These are phyloP conservation scores for Botryotinia globosa DNA, from an alignment of 2,329 filamentous ascomycete genomes.

Conservation along the genomic window DNA sequence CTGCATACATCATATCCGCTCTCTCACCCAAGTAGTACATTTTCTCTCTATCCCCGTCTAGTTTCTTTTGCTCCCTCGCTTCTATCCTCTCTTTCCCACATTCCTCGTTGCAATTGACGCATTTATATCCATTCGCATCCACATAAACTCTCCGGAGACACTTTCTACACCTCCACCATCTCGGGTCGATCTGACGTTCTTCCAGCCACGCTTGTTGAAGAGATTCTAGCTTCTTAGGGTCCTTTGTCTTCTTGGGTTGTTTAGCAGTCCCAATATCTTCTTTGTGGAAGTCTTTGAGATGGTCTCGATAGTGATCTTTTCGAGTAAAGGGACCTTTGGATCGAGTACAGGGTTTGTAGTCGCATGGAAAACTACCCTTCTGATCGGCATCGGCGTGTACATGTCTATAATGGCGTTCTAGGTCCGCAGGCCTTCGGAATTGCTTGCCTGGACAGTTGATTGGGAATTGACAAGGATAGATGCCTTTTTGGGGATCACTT, in stretches of 20 bases:
- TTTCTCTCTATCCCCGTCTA: background rate
- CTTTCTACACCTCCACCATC: conserved; percentile 35
- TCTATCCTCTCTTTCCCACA: conserved; percentile 29
- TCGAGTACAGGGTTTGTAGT: conserved; percentile 36
- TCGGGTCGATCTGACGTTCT: conserved; percentile 26
- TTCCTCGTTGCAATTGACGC: conserved; percentile 27
- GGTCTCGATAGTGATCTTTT: conserved; percentile 49
- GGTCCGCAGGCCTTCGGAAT: conserved; percentile 40
- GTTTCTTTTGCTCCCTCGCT: conserved; percentile 6
- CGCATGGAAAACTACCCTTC: conserved; percentile 35
- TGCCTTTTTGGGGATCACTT: conserved; percentile 24
- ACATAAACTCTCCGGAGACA: conserved; percentile 31
- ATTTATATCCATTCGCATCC: conserved; percentile 27
- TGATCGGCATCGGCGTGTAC: conserved; percentile 34
- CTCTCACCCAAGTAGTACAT: too few species aligned
- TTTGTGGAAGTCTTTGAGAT: conserved; percentile 48
- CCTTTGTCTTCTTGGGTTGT: conserved; percentile 22
- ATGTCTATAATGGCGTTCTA: conserved; percentile 40
- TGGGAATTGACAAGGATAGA: conserved; percentile 30
- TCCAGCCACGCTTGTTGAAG: conserved; percentile 30
- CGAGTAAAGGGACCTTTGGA: conserved; percentile 43
- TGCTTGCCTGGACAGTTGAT: conserved; percentile 25
- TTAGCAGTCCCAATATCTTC: conserved; percentile 38
- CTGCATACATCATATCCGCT: background rate
- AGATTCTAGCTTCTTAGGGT: conserved; percentile 19